Evolutionary conservation across 2,329 filamentous ascomycete genomes (phyloP), one percentile per base, ranked within the genome.

Genomic region (Monosporascus sp.): DNA sequence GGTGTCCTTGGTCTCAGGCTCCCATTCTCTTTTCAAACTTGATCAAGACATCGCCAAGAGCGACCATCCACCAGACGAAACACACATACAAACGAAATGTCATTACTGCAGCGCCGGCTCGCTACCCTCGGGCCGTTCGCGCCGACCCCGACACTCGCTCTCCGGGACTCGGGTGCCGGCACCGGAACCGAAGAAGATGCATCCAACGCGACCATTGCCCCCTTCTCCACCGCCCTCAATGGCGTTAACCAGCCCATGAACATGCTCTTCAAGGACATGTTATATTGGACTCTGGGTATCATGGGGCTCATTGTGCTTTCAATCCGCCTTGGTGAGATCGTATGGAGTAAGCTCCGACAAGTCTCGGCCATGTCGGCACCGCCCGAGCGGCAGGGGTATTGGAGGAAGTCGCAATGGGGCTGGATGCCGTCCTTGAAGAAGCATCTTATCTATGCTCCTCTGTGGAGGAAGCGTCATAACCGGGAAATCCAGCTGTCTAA

Each of bases 401-500:
- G 83, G 82, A 80, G 75, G 59, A 63, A 65, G 22, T 75, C 79
- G 15, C 79, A 83, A 63, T 83, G 75, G 75, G 73, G 71, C 52
- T 83, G 80, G 79, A 82, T 83, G 75, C 83, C 83, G 14, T 71
- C 71, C 54, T 60, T 87, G 60, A 87, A 87, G 73, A 83, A 79
- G 66, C 71, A 85, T 58, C 62, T 88, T 53, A 72, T 81, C 47
- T 83, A 87, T 60, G 83, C 85, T 1, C 85, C 85, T 3, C 69
- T 88, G 24, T 79, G 79, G 70, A 79, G 72, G 15, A 87, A 86
- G 64, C 79, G 84, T 47, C 85, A 88, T 69, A 87, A 87, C 71
- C 76, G 82, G 62, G 84, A 88, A 67, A 78, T 88, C 61, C 76
- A 77, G 62, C 70, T 87, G 49, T 85, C 82, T 50, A 74, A 76